These are phyloP conservation scores for Lasiodiplodia theobromae DNA, from an alignment of 2,329 filamentous ascomycete species.

Conservation along the genomic window DNA sequence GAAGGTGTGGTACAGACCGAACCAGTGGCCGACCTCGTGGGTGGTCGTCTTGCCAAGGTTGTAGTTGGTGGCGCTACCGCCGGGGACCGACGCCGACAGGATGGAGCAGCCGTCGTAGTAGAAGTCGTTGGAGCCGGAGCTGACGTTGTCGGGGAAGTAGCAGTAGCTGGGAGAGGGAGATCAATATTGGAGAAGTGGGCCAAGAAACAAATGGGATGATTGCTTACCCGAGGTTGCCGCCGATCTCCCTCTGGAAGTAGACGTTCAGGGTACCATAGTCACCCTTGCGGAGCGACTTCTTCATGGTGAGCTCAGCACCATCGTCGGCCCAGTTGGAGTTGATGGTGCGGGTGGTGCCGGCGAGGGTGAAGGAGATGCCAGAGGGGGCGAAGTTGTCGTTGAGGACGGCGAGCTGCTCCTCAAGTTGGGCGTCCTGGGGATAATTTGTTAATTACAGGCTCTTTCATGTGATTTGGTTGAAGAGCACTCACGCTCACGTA, in stretches of 20 bases:
- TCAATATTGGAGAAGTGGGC: constrained; percentile 33
- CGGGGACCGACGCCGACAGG: constrained; percentile 36
- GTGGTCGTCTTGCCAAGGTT: constrained; percentile 39
- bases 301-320: constrained; percentile 32
- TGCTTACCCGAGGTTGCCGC: constrained; percentile 56
- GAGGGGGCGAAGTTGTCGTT: constrained; percentile 31
- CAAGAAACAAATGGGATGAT: constrained; percentile 48
- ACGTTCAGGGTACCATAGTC: constrained; percentile 40
- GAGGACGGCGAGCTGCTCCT: constrained; percentile 32
- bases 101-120: constrained; percentile 38
- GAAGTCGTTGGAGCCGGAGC: constrained; percentile 32
- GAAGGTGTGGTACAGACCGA: constrained; percentile 44
- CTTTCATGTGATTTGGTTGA: not conserved
- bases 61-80: constrained; percentile 33
- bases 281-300: constrained; percentile 35
- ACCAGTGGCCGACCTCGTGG: constrained; percentile 45
- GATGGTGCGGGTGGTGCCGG: constrained; percentile 29
- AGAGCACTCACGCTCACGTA: constrained; percentile 28
- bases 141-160: constrained; percentile 30
- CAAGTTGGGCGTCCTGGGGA: constrained; percentile 5
- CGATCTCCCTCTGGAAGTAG: constrained; percentile 37
- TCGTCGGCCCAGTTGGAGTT: constrained; percentile 33
- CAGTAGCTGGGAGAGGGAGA: not conserved
- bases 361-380: constrained; percentile 32
- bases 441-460: not conserved